Evolutionary conservation across 2,329 filamentous ascomycete species (phyloP), one percentile per base, ranked within the genome.

Genomic region (Pyrenochaeta sp.): DNA sequence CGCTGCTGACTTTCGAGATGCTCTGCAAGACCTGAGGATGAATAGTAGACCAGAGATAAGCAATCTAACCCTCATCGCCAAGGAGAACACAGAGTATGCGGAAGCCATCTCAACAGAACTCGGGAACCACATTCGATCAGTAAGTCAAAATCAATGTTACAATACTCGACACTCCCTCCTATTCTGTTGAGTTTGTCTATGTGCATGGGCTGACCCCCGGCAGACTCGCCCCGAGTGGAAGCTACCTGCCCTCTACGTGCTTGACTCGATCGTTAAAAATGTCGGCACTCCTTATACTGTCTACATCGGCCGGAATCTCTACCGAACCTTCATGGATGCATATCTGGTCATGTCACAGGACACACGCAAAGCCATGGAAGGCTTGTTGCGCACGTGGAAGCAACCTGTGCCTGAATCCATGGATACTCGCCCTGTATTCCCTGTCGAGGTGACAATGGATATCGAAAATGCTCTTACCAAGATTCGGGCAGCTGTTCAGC

Each of bases 181-280:
- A 18, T 20, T 15, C 14, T 20, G 7, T 14, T 21, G 23, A 17
- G n/a, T 21, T 18, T 13, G 11, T 9, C 2, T 23, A n/a, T 15
- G 19, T 36, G 13, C 37, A 40, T 26, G 27, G 45, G 56, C 59
- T 62, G 30, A 62, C 41, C 31, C 28, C 41, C 14, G n/a, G n/a
- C 74, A 99, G 94, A 90, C 88, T 41, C 84, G 90, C 31, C 91
- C 94, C 26, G 82, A 85, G 49, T 92, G 91, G 72, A 99, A 97
- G 68, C 79, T 99, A 3, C 92, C 94, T 13, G 90, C 94, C n/a
- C 81, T 99, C 19, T 99, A 97, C 74, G 90, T 99, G 55, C 86
- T 99, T 66, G 94, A 99, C 74, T 97, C 93, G 11, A 93, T 99
- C 50, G 92, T 96, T 68, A 99, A 99, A 74, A 97, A 99, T 77